phyloP scores from a whole-genome alignment of 306 rosid species.

The Quercus berberidifolia region DNA sequence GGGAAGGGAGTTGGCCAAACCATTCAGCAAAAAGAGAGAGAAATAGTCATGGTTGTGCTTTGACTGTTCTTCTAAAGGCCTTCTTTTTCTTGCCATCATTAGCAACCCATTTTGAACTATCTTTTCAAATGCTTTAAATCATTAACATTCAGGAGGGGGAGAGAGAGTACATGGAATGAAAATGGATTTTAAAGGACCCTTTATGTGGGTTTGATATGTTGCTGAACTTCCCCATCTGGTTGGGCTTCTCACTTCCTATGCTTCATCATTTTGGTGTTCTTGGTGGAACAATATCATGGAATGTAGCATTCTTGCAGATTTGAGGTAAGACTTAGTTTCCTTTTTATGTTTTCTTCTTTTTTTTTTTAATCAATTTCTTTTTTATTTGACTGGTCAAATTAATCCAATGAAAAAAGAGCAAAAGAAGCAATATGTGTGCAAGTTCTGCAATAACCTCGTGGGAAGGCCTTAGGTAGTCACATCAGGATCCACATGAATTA shows the following conservation, averaged over 20 bases:
- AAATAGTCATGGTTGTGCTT: constrained; percentile 43
- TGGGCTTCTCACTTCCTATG: constrained; percentile 15
- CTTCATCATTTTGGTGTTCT: constrained; percentile 8
- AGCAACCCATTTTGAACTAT: constrained; percentile 27
- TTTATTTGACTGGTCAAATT: constrained; percentile 18
- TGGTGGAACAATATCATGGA: constrained; percentile 22
- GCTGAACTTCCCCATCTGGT: constrained; percentile 42
- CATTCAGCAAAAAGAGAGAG: constrained; percentile 3
- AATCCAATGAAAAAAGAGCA: constrained; percentile 35
- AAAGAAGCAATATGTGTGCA: constrained; percentile 65
- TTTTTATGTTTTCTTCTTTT: neutral
- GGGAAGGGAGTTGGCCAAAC: too few species aligned
- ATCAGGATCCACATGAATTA: constrained; percentile 65
- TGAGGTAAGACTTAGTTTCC: constrained; percentile 36
- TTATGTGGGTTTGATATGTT: constrained; percentile 63
- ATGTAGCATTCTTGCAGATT: constrained; percentile 31
- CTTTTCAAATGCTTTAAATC: constrained; percentile 15
- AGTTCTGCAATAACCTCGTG: constrained; percentile 65
- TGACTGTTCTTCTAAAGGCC: constrained; percentile 33
- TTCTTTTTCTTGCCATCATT: constrained; percentile 31
- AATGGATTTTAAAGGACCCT: constrained; percentile 39
- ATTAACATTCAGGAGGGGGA: constrained; percentile 20
- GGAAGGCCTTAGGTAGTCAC: constrained; percentile 78
- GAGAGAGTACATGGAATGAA: constrained; percentile 5
- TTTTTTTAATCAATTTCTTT: neutral